Percentiles rank a stretch among this genome's conserved stretches.
Conservation (phyloP, 768 basidiomycete species). For the Leccinum pellstonianum region DNA sequence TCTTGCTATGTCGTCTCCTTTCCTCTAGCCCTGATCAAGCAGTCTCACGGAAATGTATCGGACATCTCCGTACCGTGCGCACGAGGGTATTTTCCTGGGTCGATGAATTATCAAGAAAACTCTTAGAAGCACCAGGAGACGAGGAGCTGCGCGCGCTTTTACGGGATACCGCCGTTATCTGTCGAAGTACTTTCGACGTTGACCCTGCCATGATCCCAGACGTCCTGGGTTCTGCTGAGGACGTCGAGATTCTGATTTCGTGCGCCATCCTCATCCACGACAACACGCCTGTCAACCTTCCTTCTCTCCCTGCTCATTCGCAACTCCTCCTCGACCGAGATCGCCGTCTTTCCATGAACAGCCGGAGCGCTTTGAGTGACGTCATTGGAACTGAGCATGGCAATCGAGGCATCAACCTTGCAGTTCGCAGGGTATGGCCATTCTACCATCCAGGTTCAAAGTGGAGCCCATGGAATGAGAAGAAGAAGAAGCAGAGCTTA, state of each 20-base stretch:
- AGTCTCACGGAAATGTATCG: background rate
- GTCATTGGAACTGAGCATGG: background rate
- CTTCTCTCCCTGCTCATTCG: conserved; percentile 4
- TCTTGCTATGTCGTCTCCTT: background rate
- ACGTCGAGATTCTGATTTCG: background rate
- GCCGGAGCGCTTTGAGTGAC: background rate
- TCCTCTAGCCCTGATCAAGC: background rate
- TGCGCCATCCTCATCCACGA: background rate
- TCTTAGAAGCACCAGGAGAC: background rate
- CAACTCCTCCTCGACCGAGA: conserved; percentile 28
- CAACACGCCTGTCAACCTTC: conserved; percentile 15
- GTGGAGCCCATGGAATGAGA: background rate
- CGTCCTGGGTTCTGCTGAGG: background rate
- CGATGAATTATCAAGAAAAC: background rate
- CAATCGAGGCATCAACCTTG: conserved; percentile 15
- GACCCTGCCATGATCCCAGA: background rate
- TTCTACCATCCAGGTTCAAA: background rate
- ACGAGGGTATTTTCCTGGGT: background rate
- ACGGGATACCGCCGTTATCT: background rate
- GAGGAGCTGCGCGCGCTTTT: background rate
- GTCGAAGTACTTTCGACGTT: background rate
- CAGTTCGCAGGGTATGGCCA: conserved; percentile 1
- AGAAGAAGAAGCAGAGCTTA: too few relatives aligned
- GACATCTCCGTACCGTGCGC: background rate
- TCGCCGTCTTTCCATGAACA: conserved; percentile 8